phyloP scores from a whole-genome alignment of 163 green algal species.

The Scenedesmus sp. region DNA sequence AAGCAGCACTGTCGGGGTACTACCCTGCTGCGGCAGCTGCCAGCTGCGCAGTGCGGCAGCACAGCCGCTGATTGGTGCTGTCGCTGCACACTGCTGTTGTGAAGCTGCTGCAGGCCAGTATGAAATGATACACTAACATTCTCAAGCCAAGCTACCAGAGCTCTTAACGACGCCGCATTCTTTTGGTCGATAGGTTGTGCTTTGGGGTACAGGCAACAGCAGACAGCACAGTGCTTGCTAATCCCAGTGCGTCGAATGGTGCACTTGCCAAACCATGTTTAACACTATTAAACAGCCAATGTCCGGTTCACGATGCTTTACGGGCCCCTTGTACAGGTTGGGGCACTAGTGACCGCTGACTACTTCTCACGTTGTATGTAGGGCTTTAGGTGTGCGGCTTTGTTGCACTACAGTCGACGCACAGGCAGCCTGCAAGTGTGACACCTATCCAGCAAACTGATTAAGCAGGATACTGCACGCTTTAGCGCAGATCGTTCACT shows the following conservation, averaged over 20 bases:
- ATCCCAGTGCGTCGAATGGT: not conserved
- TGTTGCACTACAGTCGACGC: not conserved
- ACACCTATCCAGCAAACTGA: not conserved
- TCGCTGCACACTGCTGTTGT: not conserved
- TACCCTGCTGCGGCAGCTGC: not conserved
- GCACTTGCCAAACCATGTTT: not conserved
- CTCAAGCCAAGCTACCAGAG: slow-evolving; percentile 38
- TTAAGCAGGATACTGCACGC: not conserved
- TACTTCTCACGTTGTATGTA: slow-evolving; percentile 7
- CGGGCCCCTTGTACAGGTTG: not conserved
- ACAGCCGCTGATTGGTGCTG: not conserved
- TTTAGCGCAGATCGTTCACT: not conserved
- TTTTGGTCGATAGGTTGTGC: not conserved
- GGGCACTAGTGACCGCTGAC: not conserved
- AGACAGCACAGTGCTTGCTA: not conserved
- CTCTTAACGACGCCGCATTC: not conserved
- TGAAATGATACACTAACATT: slow-evolving; percentile 5
- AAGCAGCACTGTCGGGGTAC: not conserved
- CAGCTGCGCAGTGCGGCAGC: no score
- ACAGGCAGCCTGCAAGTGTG: not conserved
- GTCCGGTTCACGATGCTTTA: not conserved
- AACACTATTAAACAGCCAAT: not conserved
- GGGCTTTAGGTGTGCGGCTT: not conserved
- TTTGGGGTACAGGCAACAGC: slow-evolving; percentile 29
- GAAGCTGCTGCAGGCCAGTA: no score